Percentiles rank a stretch among this genome's conserved stretches.
phyloP scores from a whole-genome alignment of 1,139 yeast genomes.

The Blastobotrys persicus region DNA sequence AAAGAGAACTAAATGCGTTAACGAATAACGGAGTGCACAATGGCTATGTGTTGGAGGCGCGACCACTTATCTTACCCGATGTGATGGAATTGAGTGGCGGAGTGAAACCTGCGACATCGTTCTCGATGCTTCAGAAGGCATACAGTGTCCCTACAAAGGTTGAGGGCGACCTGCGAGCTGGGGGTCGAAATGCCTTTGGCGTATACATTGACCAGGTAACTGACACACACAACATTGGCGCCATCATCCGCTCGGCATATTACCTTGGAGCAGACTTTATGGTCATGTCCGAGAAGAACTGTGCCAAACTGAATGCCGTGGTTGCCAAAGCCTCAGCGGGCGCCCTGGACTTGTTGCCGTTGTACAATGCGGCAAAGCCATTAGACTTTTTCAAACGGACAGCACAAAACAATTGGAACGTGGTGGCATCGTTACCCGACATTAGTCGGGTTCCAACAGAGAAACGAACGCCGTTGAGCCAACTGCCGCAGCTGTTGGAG shows the following conservation, averaged over 20 bases:
- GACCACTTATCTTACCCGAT: constrained; percentile 50
- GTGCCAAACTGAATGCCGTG: constrained; percentile 72
- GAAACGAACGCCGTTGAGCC: constrained; percentile 41
- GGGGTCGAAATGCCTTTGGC: constrained; percentile 57
- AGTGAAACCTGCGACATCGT: constrained; percentile 4
- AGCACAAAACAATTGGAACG: constrained; percentile 62
- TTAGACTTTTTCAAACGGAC: constrained; percentile 59
- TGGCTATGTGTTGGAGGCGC: constrained; percentile 71
- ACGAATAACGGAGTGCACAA: constrained; percentile 77
- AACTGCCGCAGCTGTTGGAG: constrained; percentile 45
- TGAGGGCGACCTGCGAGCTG: constrained; percentile 12
- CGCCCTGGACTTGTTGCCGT: constrained; percentile 71
- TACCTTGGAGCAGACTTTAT: constrained; percentile 83
- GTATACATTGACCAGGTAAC: constrained; percentile 76
- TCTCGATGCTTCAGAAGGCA: constrained; percentile 7
- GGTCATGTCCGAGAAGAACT: constrained; percentile 64
- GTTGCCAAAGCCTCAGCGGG: constrained; percentile 85
- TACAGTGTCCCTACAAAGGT: constrained; percentile 7
- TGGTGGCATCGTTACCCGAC: constrained; percentile 55
- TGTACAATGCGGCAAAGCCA: constrained; percentile 58
- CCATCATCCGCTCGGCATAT: constrained; percentile 76
- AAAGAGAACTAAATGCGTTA: constrained; percentile 58
- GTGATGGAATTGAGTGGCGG: constrained; percentile 28
- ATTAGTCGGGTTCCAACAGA: constrained; percentile 21
- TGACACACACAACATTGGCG: constrained; percentile 91